Evolutionary conservation across 177 flowering plant species (phyloP).

Genomic region (Vitis hybrid): DNA sequence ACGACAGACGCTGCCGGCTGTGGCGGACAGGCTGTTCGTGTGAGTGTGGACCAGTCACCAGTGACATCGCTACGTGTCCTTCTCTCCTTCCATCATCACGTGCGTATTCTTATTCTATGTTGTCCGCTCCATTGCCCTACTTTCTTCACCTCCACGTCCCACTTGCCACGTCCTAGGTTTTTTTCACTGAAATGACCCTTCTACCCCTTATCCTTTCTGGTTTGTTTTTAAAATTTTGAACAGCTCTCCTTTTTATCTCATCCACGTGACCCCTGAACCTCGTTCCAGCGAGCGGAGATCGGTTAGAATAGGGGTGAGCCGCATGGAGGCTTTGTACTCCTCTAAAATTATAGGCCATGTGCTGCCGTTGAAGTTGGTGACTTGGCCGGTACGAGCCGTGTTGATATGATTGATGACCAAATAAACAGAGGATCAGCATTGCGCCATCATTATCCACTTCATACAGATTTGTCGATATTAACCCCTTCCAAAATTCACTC

Average conservation of each 20-base stretch:
- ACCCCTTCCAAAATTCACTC: background rate
- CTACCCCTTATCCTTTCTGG: conserved; percentile 11
- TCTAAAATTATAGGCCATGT: too few relatives aligned
- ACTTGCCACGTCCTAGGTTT: conserved; percentile 5
- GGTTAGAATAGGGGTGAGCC: too few relatives aligned
- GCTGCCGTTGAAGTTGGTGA: too few relatives aligned
- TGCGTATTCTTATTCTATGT: conserved; percentile 5
- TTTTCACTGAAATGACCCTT: background rate
- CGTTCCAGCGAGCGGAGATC: too few relatives aligned
- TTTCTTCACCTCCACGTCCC: conserved; percentile 4
- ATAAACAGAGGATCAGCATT: too few relatives aligned
- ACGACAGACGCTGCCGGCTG: conserved; percentile 24
- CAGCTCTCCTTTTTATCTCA: too few relatives aligned
- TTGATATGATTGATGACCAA: too few relatives aligned
- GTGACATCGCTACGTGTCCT: conserved; percentile 3
- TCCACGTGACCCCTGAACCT: too few relatives aligned
- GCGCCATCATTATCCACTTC: background rate
- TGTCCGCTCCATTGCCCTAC: too few relatives aligned
- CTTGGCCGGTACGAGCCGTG: too few relatives aligned
- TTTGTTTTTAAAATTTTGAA: background rate
- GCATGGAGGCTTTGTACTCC: too few relatives aligned
- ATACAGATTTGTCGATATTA: background rate
- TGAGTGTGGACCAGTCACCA: background rate
- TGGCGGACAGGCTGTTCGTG: conserved; percentile 7
- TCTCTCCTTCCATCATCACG: conserved; percentile 1